Percentiles rank a stretch among this genome's conserved stretches.
Evolutionary conservation across 768 basidiomycete species (phyloP).

Genomic region (Terana coerulea): DNA sequence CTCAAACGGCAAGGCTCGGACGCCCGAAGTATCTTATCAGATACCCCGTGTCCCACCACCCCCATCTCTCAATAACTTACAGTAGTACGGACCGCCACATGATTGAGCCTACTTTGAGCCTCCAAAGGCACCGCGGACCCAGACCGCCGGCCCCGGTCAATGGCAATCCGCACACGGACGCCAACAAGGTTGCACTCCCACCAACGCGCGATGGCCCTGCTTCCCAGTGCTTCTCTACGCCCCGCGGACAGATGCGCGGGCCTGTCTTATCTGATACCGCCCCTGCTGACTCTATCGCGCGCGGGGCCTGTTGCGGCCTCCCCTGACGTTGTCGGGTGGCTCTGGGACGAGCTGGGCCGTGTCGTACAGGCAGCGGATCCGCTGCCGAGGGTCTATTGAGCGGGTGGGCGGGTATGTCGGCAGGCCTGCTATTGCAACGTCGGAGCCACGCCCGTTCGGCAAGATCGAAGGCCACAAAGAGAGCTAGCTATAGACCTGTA

Average conservation of each 20-base stretch:
- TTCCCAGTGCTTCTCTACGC: no score
- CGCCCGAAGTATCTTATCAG: conserved; percentile 3
- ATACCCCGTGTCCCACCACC: neutral
- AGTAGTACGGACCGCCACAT: neutral
- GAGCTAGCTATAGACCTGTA: no score
- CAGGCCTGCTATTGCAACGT: neutral
- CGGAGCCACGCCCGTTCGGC: neutral
- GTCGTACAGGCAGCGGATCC: neutral
- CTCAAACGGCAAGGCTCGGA: no score
- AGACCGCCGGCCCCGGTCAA: neutral
- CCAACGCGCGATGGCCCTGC: no score
- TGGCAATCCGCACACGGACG: neutral
- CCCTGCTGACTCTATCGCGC: neutral
- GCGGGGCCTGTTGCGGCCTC: no score
- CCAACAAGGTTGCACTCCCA: neutral
- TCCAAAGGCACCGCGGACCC: neutral
- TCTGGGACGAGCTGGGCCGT: neutral
- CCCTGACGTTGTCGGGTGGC: neutral
- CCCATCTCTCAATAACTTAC: neutral
- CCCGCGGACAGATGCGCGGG: no score
- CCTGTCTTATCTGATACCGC: conserved; percentile 6
- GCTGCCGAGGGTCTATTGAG: neutral
- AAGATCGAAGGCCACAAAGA: no score
- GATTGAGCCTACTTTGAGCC: no score
- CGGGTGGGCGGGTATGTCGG: neutral